These are phyloP conservation scores for Tylopilus subfusipes DNA, from an alignment of 768 basidiomycete species.

Conservation along the genomic window DNA sequence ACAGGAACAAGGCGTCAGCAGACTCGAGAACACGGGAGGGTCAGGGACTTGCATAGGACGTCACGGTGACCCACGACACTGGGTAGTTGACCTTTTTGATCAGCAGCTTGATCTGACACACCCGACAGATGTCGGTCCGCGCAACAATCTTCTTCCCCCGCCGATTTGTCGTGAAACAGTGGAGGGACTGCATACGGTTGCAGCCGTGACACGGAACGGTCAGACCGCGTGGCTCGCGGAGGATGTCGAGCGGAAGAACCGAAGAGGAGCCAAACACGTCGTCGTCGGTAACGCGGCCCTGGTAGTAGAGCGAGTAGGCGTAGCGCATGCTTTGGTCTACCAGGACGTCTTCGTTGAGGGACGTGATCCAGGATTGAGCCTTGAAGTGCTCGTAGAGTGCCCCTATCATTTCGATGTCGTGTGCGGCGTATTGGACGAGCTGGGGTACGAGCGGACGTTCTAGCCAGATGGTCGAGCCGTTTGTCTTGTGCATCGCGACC, in stretches of 20 bases:
- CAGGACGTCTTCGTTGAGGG: slow-evolving; percentile 8
- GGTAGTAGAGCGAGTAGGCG: slow-evolving; percentile 26
- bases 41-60: slow-evolving; percentile 13
- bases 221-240: slow-evolving; percentile 25
- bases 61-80: slow-evolving; percentile 20
- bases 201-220: slow-evolving; percentile 26
- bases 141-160: slow-evolving; percentile 19
- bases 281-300: slow-evolving; percentile 25
- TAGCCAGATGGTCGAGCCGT: slow-evolving; percentile 33
- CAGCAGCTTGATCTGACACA: slow-evolving; percentile 32
- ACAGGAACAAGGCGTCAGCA: slow-evolving; percentile 3
- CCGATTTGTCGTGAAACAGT: slow-evolving; percentile 22
- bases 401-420: slow-evolving; percentile 40
- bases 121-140: slow-evolving; percentile 24
- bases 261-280: slow-evolving; percentile 22
- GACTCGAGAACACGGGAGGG: background rate
- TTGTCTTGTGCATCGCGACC: slow-evolving; percentile 35
- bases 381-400: slow-evolving; percentile 35
- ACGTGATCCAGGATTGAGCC: slow-evolving; percentile 22
- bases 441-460: slow-evolving; percentile 34
- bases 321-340: slow-evolving; percentile 30
- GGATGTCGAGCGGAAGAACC: slow-evolving; percentile 27
- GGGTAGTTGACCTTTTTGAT: slow-evolving; percentile 22
- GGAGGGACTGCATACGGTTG: slow-evolving; percentile 27
- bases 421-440: slow-evolving; percentile 40